Percentiles rank a stretch among this genome's conserved stretches.
Conservation (phyloP, 345 rosid genomes). For the Theobroma cacao region DNA sequence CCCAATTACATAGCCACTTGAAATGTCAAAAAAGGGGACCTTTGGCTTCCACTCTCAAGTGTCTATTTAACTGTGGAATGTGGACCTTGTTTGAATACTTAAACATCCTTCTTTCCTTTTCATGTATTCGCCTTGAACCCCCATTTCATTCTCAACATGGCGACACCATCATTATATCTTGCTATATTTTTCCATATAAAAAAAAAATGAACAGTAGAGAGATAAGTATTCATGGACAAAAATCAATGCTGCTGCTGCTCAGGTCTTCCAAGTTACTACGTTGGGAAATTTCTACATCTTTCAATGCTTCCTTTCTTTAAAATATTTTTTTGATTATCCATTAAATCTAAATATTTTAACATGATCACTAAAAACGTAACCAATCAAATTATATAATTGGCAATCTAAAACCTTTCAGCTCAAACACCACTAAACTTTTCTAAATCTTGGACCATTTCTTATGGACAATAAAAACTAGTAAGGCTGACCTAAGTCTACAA, state of each 20-base stretch:
- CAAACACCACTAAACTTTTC: not conserved
- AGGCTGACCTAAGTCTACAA: not conserved
- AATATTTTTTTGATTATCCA: not conserved
- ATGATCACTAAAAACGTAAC: too few species aligned
- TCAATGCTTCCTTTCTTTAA: not conserved
- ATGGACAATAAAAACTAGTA: not conserved
- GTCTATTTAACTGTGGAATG: not conserved
- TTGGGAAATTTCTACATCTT: not conserved
- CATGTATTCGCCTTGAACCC: constrained; percentile 8
- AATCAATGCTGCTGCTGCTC: not conserved
- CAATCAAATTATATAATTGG: too few species aligned
- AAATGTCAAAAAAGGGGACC: constrained; percentile 15
- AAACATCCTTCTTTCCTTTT: constrained; percentile 3
- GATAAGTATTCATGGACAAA: not conserved
- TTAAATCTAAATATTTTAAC: not conserved
- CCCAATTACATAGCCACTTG: not conserved
- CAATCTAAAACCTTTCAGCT: not conserved
- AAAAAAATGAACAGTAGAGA: not conserved
- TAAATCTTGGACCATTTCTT: not conserved
- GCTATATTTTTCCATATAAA: not conserved
- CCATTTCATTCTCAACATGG: constrained; percentile 20
- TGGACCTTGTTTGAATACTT: constrained; percentile 13
- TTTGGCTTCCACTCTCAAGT: constrained; percentile 33
- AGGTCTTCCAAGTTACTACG: not conserved
- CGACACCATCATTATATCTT: constrained; percentile 33